Evolutionary conservation across 2,329 filamentous ascomycete genomes (phyloP).

Genomic region (Botrytis deweyae): DNA sequence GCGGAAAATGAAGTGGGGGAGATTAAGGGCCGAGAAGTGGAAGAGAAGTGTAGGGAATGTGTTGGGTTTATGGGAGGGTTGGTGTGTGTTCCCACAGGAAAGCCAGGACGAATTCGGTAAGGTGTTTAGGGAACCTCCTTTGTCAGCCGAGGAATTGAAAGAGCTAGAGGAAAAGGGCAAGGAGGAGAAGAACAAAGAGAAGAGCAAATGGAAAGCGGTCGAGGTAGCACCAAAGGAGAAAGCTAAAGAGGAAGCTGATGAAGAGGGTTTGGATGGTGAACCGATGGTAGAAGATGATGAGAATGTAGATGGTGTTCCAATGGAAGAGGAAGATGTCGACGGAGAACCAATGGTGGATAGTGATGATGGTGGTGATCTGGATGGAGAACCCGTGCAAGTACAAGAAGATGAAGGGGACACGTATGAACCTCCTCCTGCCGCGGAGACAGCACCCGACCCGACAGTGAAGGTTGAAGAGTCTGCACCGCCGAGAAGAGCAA

Average conservation of each 20-base stretch:
- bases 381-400: conserved; percentile 40
- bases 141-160: conserved; percentile 44
- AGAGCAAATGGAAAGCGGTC: conserved; percentile 42
- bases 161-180: conserved; percentile 39
- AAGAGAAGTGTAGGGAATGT: conserved; percentile 58
- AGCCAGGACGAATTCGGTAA: conserved; percentile 69
- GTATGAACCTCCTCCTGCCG: background rate
- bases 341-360: conserved; percentile 53
- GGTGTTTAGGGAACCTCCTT: conserved; percentile 70
- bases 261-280: conserved; percentile 46
- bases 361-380: conserved; percentile 40
- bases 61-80: conserved; percentile 62
- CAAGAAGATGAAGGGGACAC: background rate
- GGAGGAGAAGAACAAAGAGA: conserved; percentile 35
- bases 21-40: conserved; percentile 65
- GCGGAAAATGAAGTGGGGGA: conserved; percentile 63
- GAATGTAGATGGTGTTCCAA: conserved; percentile 43
- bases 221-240: conserved; percentile 44
- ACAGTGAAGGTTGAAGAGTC: conserved; percentile 1
- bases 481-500: conserved; percentile 30
- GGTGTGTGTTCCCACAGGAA: conserved; percentile 71
- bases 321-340: conserved; percentile 50
- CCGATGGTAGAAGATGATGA: conserved; percentile 44
- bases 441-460: background rate
- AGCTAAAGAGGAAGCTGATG: conserved; percentile 51